Evolutionary conservation across 2,329 filamentous ascomycete genomes (phyloP).

Genomic region (Elsinoe ampelina): DNA sequence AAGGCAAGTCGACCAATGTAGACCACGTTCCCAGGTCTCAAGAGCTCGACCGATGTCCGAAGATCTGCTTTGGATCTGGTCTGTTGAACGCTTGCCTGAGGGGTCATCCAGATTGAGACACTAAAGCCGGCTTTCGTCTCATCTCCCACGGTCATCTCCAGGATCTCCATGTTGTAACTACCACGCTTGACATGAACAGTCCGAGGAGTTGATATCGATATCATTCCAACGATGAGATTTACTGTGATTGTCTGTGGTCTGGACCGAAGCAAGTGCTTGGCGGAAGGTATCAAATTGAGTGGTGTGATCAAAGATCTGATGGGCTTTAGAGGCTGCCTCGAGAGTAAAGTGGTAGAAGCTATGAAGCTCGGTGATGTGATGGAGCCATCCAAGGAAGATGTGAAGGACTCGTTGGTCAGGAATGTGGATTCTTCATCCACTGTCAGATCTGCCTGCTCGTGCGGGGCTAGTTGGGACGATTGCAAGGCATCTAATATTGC

Average conservation of each 20-base stretch:
- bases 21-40: conserved; percentile 67
- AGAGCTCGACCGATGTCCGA: conserved; percentile 32
- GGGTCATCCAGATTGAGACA: conserved; percentile 72
- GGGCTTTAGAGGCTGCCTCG: conserved; percentile 16
- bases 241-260: conserved; percentile 73
- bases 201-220: conserved; percentile 59
- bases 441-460: conserved; percentile 15
- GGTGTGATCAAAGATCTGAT: conserved; percentile 47
- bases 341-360: conserved; percentile 1
- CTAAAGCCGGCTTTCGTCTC: conserved; percentile 73
- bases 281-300: conserved; percentile 61
- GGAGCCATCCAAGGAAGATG: conserved; percentile 23
- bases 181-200: conserved; percentile 57
- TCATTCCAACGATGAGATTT: conserved; percentile 70
- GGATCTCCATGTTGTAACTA: conserved; percentile 46
- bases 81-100: conserved; percentile 18
- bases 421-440: conserved; percentile 28
- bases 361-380: conserved; percentile 16
- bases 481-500: conserved; percentile 56
- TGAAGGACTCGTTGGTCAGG: conserved; percentile 30
- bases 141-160: conserved; percentile 76
- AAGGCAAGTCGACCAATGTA: conserved; percentile 72
- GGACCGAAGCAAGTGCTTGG: conserved; percentile 55
- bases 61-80: conserved; percentile 24
- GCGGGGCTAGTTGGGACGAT: conserved; percentile 48